Evolutionary conservation across 768 basidiomycete species (phyloP), one percentile per base, ranked within the genome.

Genomic region (Chalciporus sphaerocephalus): DNA sequence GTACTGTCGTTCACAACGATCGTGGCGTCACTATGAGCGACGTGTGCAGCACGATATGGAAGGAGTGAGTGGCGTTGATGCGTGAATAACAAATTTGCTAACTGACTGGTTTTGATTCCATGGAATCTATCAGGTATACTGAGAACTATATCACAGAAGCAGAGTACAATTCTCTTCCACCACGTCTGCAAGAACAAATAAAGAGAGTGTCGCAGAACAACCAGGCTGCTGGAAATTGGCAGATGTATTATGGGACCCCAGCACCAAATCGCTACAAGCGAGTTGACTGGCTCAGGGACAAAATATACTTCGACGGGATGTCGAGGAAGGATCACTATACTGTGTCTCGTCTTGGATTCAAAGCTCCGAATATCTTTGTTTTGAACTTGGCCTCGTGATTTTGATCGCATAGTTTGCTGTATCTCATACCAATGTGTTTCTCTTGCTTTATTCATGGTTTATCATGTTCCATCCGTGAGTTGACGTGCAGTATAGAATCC

Each of bases 261-360:
- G 72, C 33, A 61, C 72, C 72, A 1, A 73, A 75, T 44, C 73
- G 78, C 40, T 72, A 76, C 60, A 78, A 73, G 54, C 80, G 87
- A 40, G 78, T 80, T 21, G 85, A 90, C 56, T 91, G 87, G 86
- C 74, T 91, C 16, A 75, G 84, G 35, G 89, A 90, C 44, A 74
- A 76, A 43, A 70, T 75, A 17, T 87, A 73, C 62, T 89, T 91
- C 47, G 87, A 91, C 47, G 72, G 74, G 13, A 55, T 92, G 45
- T 53, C 53, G 10, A 78, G 72, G 58, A 77, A 83, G 51, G 85
- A 88, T 52, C 57, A 54, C 7, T 91, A 90, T 53, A 69, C 74
- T 2, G 53, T 65, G 21, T 60, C 70, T 8, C 76, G 87, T 6
- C 77, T 92, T 22, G 89, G 89, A 2, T 92, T 79, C 66, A 75